A percentile compares a stretch with the other conserved stretches of the same genome.
Conservation (phyloP, 2,329 filamentous ascomycete genomes). For the Hawksworthiomyces lignivorus region DNA sequence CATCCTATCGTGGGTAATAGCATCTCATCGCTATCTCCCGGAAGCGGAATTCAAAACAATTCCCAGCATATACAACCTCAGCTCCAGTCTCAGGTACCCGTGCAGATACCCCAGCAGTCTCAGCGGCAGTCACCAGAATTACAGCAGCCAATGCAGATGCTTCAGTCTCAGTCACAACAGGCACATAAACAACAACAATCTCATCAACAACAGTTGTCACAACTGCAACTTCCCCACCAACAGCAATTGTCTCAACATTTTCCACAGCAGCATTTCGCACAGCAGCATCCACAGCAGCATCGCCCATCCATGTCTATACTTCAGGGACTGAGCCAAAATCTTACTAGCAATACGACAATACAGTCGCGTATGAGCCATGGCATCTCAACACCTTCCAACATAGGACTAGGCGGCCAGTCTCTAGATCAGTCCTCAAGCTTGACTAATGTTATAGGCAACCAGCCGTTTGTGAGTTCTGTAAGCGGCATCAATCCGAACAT, state of each 20-base stretch:
- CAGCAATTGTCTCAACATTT: slow-evolving; percentile 22
- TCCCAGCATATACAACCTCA: slow-evolving; percentile 13
- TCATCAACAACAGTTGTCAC: slow-evolving; percentile 1
- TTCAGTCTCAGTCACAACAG: slow-evolving; percentile 4
- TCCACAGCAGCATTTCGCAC: neutral
- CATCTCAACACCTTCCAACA: slow-evolving; percentile 6
- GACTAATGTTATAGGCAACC: slow-evolving; percentile 1
- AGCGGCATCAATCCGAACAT: slow-evolving; percentile 16
- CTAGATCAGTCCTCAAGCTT: slow-evolving; percentile 7
- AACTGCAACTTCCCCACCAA: slow-evolving; percentile 8
- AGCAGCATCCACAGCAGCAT: slow-evolving; percentile 23
- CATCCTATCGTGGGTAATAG: slow-evolving; percentile 30
- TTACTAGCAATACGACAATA: slow-evolving; percentile 22
- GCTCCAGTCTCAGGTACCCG: slow-evolving; percentile 15
- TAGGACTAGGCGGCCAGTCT: slow-evolving; percentile 1
- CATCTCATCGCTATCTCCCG: neutral
- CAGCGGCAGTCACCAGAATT: slow-evolving; percentile 25
- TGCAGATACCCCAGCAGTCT: slow-evolving; percentile 18
- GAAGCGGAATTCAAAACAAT: too few species aligned
- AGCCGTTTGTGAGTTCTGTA: slow-evolving; percentile 14
- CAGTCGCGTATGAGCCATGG: slow-evolving; percentile 16
- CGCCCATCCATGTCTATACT: slow-evolving; percentile 26
- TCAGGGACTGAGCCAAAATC: slow-evolving; percentile 23
- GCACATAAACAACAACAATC: slow-evolving; percentile 4
- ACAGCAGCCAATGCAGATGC: slow-evolving; percentile 19